These are phyloP conservation scores for Tremella yokohamensis DNA, from an alignment of 768 basidiomycete genomes.

Conservation along the genomic window DNA sequence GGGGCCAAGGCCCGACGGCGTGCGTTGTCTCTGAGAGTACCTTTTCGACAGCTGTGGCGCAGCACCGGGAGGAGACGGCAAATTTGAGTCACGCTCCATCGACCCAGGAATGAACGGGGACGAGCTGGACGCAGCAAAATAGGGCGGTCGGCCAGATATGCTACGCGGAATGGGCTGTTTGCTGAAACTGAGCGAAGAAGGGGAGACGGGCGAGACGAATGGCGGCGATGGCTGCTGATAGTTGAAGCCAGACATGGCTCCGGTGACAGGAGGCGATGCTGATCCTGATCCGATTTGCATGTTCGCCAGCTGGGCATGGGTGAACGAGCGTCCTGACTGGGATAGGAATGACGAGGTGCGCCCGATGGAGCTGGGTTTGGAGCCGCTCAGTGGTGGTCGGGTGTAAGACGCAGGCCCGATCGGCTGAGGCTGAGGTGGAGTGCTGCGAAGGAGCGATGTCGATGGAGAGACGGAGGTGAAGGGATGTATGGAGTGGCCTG, in stretches of 20 bases:
- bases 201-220: slow-evolving; percentile 23
- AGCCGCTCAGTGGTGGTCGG: slow-evolving; percentile 13
- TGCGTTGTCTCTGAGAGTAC: slow-evolving; percentile 40
- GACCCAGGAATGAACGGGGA: slow-evolving; percentile 43
- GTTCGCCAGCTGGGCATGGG: slow-evolving; percentile 41
- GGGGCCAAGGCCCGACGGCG: slow-evolving; percentile 1
- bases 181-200: slow-evolving; percentile 35
- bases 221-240: slow-evolving; percentile 16
- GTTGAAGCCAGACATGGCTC: slow-evolving; percentile 22
- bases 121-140: slow-evolving; percentile 22
- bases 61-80: slow-evolving; percentile 11
- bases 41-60: slow-evolving; percentile 42
- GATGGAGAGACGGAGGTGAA: slow-evolving; percentile 38
- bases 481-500: slow-evolving; percentile 43
- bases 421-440: slow-evolving; percentile 1
- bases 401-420: slow-evolving; percentile 3
- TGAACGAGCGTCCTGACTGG: slow-evolving; percentile 49
- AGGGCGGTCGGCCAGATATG: slow-evolving; percentile 29
- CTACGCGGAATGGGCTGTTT: slow-evolving; percentile 35
- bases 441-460: slow-evolving; percentile 28
- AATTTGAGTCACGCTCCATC: slow-evolving; percentile 23
- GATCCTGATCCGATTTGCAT: slow-evolving; percentile 23
- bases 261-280: slow-evolving; percentile 31
- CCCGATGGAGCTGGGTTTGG: slow-evolving; percentile 35
- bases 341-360: slow-evolving; percentile 48